Percentiles rank a stretch among this genome's conserved stretches.
Conservation (phyloP, 352 stramenopile species). For the Pythium aquatile region DNA sequence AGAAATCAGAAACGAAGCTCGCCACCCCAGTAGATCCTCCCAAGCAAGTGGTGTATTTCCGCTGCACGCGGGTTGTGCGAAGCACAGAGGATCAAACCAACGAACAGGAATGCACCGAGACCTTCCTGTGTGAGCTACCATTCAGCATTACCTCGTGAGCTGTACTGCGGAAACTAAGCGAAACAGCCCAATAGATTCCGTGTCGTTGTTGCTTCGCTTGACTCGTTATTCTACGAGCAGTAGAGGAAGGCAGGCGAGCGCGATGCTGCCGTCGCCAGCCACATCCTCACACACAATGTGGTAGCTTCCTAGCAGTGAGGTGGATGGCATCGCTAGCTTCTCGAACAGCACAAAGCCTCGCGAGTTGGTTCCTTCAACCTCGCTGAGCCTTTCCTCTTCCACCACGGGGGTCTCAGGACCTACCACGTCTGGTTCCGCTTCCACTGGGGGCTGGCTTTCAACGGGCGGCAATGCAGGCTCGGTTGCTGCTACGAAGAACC, state of each 20-base stretch:
- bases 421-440: not conserved
- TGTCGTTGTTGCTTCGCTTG: not conserved
- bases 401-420: not conserved
- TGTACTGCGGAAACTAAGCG: not conserved
- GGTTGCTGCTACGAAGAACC: slow-evolving; percentile 24
- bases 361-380: slow-evolving; percentile 24
- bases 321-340: slow-evolving; percentile 29
- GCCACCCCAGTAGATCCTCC: not conserved
- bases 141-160: slow-evolving; percentile 37
- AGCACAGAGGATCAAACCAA: slow-evolving; percentile 31
- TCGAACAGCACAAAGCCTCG: slow-evolving; percentile 33
- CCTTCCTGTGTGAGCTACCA: slow-evolving; percentile 41
- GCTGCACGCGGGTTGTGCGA: slow-evolving; percentile 39
- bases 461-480: not conserved
- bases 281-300: slow-evolving; percentile 43
- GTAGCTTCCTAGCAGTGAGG: slow-evolving; percentile 37
- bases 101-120: slow-evolving; percentile 31
- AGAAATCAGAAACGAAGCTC: slow-evolving; percentile 1
- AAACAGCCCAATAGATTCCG: not conserved
- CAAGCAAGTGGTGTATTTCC: slow-evolving; percentile 46
- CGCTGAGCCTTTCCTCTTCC: not conserved
- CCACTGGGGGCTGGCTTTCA: not conserved
- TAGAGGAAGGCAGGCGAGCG: not conserved
- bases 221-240: slow-evolving; percentile 12
- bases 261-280: slow-evolving; percentile 18